phyloP scores from a whole-genome alignment of 164 flowering plant genomes.

The Nymphaea colorata region DNA sequence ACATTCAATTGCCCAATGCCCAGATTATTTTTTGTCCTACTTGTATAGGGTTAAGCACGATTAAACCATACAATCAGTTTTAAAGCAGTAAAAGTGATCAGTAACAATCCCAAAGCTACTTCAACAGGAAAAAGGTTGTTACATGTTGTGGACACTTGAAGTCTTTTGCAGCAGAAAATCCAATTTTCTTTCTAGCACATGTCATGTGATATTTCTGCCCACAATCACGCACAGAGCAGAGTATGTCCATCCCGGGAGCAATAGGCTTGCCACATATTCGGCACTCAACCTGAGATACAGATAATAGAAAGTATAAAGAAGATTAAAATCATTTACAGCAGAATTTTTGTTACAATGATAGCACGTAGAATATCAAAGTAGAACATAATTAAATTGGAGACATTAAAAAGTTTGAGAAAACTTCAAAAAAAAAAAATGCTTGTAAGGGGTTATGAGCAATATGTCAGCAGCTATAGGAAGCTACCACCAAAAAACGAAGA shows the following conservation, averaged over 20 bases:
- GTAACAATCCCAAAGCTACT: no score
- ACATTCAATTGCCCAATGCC: no score
- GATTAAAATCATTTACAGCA: background rate
- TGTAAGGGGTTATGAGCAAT: background rate
- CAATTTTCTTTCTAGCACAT: conserved; percentile 42
- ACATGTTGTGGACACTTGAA: conserved; percentile 97
- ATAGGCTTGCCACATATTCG: conserved; percentile 37
- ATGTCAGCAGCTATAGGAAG: background rate
- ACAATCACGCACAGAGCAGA: conserved; percentile 63
- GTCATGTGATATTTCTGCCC: conserved; percentile 35
- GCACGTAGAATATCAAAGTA: background rate
- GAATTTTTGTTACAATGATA: background rate
- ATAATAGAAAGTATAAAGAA: background rate
- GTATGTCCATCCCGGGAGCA: conserved; percentile 42
- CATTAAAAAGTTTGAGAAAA: background rate
- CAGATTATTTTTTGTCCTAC: no score
- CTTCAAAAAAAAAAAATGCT: background rate
- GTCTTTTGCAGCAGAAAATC: conserved; percentile 23
- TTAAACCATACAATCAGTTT: no score
- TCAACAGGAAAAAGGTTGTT: conserved; percentile 9
- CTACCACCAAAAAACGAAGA: no score
- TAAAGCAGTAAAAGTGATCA: no score
- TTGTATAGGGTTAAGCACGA: no score
- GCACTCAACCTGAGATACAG: conserved; percentile 56
- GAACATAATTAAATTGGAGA: background rate